Percentiles rank a stretch among this genome's conserved stretches.
These are phyloP conservation scores for Lichtheimia ramosa DNA, from an alignment of 371 early-diverging fungal genomes.

Conservation along the genomic window DNA sequence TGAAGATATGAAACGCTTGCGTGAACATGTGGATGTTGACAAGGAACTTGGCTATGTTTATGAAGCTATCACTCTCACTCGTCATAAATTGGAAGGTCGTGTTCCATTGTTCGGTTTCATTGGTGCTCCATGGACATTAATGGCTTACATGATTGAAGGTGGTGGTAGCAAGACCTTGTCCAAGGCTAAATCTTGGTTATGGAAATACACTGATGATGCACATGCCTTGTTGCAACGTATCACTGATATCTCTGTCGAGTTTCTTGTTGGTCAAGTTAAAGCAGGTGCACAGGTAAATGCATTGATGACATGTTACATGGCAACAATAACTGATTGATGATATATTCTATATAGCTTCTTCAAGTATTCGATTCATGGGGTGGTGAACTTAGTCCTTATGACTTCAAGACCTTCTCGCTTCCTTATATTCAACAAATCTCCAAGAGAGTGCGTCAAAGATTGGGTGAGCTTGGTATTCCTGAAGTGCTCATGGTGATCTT, in stretches of 20 bases:
- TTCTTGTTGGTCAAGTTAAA: constrained; percentile 89
- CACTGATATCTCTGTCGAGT: constrained; percentile 83
- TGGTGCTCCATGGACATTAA: constrained; percentile 98
- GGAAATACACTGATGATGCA: constrained; percentile 76
- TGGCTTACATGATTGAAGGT: constrained; percentile 99
- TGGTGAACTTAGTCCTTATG: constrained; percentile 85
- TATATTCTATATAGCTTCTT: constrained; percentile 65
- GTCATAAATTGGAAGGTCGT: constrained; percentile 81
- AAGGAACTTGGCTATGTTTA: constrained; percentile 89
- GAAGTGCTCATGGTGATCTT: constrained; percentile 90
- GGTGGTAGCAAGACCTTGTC: constrained; percentile 91
- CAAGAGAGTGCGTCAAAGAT: constrained; percentile 62
- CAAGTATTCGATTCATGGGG: constrained; percentile 98
- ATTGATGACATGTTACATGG: too few relatives aligned
- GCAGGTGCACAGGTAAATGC: constrained; percentile 98
- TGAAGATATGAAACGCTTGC: constrained; percentile 69
- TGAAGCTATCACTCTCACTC: constrained; percentile 92
- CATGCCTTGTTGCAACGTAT: constrained; percentile 79
- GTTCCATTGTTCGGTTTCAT: constrained; percentile 94
- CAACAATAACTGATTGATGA: too few relatives aligned
- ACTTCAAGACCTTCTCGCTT: constrained; percentile 82
- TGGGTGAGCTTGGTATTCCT: constrained; percentile 38
- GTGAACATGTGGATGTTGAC: constrained; percentile 67
- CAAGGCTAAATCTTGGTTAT: constrained; percentile 91
- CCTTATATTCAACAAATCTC: constrained; percentile 90